Conservation (phyloP, 2,329 filamentous ascomycete genomes). For the Fusarium duplospermum region DNA sequence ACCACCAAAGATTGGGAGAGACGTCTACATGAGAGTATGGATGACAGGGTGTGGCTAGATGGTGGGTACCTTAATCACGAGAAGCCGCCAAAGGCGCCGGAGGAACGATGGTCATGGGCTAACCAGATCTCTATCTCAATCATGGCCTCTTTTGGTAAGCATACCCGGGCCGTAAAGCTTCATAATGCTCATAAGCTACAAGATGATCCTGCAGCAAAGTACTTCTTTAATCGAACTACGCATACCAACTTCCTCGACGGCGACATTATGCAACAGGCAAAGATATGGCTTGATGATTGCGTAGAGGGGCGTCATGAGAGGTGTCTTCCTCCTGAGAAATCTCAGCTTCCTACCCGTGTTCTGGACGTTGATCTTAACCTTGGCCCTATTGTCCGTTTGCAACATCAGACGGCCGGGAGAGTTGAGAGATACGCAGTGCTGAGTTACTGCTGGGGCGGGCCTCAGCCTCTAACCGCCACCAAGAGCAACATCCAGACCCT, state of each 20-base stretch:
- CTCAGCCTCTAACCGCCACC: neutral
- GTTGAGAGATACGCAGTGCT: neutral
- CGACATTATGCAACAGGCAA: neutral
- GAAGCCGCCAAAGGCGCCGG: neutral
- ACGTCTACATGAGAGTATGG: neutral
- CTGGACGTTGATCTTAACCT: neutral
- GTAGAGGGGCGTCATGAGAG: neutral
- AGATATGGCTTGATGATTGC: neutral
- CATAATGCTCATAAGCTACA: neutral
- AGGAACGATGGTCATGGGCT: neutral
- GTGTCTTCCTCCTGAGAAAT: neutral
- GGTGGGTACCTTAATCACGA: neutral
- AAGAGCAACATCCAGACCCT: neutral
- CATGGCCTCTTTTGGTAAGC: neutral
- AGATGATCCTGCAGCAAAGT: neutral
- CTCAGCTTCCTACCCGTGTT: neutral
- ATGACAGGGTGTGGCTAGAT: conserved; percentile 1
- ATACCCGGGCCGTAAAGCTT: no score
- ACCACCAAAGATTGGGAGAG: neutral
- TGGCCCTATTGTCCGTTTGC: neutral
- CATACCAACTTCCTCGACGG: conserved; percentile 1
- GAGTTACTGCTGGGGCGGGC: neutral
- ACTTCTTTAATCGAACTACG: neutral
- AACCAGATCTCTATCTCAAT: neutral
- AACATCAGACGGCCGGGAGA: neutral